Conservation (phyloP, 129 eudicot genomes). For the Kitagawia praeruptora region DNA sequence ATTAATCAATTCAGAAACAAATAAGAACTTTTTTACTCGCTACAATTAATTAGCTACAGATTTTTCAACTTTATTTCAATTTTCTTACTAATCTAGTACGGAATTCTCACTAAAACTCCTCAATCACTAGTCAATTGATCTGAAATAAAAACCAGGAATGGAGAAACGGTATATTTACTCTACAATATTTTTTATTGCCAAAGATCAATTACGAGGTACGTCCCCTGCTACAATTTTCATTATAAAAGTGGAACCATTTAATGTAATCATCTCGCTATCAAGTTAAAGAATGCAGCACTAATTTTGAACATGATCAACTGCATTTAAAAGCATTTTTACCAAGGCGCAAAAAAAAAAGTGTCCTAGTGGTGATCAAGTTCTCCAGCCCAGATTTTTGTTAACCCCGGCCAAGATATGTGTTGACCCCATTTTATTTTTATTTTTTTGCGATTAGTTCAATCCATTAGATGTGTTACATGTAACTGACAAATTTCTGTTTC, state of each 20-base stretch:
- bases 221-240: background rate
- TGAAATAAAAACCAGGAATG: background rate
- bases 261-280: background rate
- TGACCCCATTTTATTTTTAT: background rate
- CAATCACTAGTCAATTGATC: background rate
- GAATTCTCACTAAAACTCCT: background rate
- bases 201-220: background rate
- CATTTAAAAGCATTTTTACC: background rate
- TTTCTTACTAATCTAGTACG: background rate
- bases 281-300: background rate
- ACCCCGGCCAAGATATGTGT: background rate
- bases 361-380: background rate
- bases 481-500: background rate
- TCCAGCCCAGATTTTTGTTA: background rate
- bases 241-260: background rate
- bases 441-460: background rate
- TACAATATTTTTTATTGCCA: background rate
- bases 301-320: background rate
- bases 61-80: background rate
- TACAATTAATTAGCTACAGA: background rate
- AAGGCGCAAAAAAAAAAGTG: too few relatives aligned
- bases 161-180: background rate
- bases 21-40: background rate
- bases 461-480: background rate
- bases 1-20: slow-evolving; percentile 46